A percentile compares a stretch with the other conserved stretches of the same genome.
Evolutionary conservation across 352 stramenopile species (phyloP).

Genomic region (Pythium pectinolyticum): DNA sequence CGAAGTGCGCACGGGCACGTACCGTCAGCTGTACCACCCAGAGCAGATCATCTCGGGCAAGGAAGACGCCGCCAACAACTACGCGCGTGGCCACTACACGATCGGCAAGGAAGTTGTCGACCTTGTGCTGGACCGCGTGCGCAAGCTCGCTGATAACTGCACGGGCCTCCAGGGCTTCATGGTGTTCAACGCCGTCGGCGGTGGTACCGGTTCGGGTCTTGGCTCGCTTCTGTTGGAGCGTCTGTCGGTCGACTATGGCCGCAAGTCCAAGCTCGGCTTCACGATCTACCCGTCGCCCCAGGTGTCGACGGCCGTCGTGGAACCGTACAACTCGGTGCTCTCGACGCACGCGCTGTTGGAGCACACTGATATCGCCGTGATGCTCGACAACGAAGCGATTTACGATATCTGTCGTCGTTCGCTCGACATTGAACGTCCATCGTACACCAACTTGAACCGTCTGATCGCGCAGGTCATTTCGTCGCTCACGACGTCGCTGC

Average conservation of each 20-base stretch:
- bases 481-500: slow-evolving; percentile 98
- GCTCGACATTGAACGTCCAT: slow-evolving; percentile 98
- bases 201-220: slow-evolving; percentile 98
- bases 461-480: slow-evolving; percentile 98
- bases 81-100: slow-evolving; percentile 99
- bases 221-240: slow-evolving; percentile 99
- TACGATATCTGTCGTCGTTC: slow-evolving; percentile 99
- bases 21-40: slow-evolving; percentile 97
- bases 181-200: slow-evolving; percentile 99
- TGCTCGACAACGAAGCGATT: slow-evolving; percentile 99
- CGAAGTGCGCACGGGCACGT: slow-evolving; percentile 95
- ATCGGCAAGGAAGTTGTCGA: slow-evolving; percentile 98
- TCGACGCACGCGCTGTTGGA: slow-evolving; percentile 99
- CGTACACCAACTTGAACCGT: slow-evolving; percentile 99
- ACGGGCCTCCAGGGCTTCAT: slow-evolving; percentile 99
- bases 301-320: slow-evolving; percentile 98
- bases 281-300: slow-evolving; percentile 97
- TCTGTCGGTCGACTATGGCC: slow-evolving; percentile 98
- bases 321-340: slow-evolving; percentile 99
- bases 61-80: slow-evolving; percentile 98
- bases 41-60: slow-evolving; percentile 99
- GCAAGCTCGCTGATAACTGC: slow-evolving; percentile 98
- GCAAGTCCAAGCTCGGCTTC: slow-evolving; percentile 99
- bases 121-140: slow-evolving; percentile 97
- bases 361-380: slow-evolving; percentile 99